Percentiles rank a stretch among this genome's conserved stretches.
phyloP scores from a whole-genome alignment of 345 rosid genomes.

The Syzygium aqueum region DNA sequence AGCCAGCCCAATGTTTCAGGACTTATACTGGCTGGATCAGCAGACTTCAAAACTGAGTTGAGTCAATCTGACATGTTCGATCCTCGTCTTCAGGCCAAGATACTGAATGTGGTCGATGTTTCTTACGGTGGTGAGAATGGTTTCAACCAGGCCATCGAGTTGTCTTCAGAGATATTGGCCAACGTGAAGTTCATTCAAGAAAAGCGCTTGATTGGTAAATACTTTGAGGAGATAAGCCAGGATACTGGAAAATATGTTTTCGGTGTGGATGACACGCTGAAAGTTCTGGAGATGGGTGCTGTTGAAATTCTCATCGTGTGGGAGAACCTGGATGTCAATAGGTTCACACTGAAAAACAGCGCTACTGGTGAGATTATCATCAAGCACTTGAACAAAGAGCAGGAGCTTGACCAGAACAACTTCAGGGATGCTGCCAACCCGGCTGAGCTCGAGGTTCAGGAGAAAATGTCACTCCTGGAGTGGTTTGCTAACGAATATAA shows the following conservation, averaged over 20 bases:
- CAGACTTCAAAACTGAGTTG: slow-evolving; percentile 67
- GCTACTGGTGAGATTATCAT: slow-evolving; percentile 29
- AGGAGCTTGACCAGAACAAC: slow-evolving; percentile 35
- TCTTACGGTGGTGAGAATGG: slow-evolving; percentile 75
- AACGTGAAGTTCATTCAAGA: slow-evolving; percentile 71
- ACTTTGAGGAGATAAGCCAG: slow-evolving; percentile 70
- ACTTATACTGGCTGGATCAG: slow-evolving; percentile 62
- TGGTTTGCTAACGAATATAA: slow-evolving; percentile 66
- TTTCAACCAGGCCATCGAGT: slow-evolving; percentile 68
- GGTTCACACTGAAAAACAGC: slow-evolving; percentile 39
- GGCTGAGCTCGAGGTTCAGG: slow-evolving; percentile 45
- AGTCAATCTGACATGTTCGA: slow-evolving; percentile 78
- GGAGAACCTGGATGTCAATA: slow-evolving; percentile 50
- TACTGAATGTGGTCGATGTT: slow-evolving; percentile 62
- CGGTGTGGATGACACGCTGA: slow-evolving; percentile 59
- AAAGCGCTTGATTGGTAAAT: slow-evolving; percentile 64
- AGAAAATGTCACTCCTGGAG: slow-evolving; percentile 44
- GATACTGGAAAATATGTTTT: slow-evolving; percentile 69
- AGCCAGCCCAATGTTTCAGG: slow-evolving; percentile 72
- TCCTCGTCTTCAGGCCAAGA: slow-evolving; percentile 60
- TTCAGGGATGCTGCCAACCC: slow-evolving; percentile 29
- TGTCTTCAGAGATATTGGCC: slow-evolving; percentile 52
- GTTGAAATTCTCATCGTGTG: slow-evolving; percentile 63
- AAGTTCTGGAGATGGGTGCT: slow-evolving; percentile 66
- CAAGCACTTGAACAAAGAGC: slow-evolving; percentile 55